Evolutionary conservation across 2,329 filamentous ascomycete species (phyloP).

Genomic region (Fusarium decemcellulare): DNA sequence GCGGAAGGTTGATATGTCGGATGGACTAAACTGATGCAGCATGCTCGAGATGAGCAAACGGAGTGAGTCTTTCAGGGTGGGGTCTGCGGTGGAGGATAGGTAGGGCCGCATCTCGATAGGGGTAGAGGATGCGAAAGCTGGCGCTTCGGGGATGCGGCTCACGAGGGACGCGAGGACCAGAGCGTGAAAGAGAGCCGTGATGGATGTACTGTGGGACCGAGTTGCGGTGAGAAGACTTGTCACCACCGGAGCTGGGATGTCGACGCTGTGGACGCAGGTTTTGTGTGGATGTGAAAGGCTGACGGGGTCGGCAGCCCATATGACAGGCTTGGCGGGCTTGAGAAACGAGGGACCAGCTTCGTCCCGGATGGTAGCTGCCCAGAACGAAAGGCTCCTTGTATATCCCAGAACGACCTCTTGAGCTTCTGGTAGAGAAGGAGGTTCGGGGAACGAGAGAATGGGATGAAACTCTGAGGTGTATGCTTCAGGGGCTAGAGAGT

Average conservation of each 20-base stretch:
- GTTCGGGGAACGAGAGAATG: slow-evolving; percentile 46
- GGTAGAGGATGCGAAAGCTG: slow-evolving; percentile 55
- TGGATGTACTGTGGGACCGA: slow-evolving; percentile 57
- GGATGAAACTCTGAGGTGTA: slow-evolving; percentile 8
- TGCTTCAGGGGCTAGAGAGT: slow-evolving; percentile 27
- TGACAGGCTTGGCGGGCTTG: slow-evolving; percentile 38
- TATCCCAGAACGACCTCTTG: slow-evolving; percentile 60
- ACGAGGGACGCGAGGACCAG: slow-evolving; percentile 60
- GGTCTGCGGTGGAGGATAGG: slow-evolving; percentile 42
- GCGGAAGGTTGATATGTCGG: slow-evolving; percentile 46
- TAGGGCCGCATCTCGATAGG: slow-evolving; percentile 62
- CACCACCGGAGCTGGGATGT: slow-evolving; percentile 49
- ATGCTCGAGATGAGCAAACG: slow-evolving; percentile 58
- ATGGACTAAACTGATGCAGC: slow-evolving; percentile 48
- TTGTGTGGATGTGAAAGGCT: slow-evolving; percentile 53
- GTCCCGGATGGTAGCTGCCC: slow-evolving; percentile 55
- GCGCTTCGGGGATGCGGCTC: slow-evolving; percentile 52
- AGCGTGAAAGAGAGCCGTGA: slow-evolving; percentile 65
- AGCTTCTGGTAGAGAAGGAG: slow-evolving; percentile 52
- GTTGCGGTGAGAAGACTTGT: slow-evolving; percentile 55
- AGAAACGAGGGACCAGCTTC: slow-evolving; percentile 58
- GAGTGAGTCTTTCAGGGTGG: slow-evolving; percentile 51
- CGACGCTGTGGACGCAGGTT: slow-evolving; percentile 55
- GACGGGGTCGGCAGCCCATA: slow-evolving; percentile 58
- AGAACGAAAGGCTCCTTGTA: slow-evolving; percentile 58